phyloP scores from a whole-genome alignment of 2,329 filamentous ascomycete genomes.

The Stachybotrys chartarum region DNA sequence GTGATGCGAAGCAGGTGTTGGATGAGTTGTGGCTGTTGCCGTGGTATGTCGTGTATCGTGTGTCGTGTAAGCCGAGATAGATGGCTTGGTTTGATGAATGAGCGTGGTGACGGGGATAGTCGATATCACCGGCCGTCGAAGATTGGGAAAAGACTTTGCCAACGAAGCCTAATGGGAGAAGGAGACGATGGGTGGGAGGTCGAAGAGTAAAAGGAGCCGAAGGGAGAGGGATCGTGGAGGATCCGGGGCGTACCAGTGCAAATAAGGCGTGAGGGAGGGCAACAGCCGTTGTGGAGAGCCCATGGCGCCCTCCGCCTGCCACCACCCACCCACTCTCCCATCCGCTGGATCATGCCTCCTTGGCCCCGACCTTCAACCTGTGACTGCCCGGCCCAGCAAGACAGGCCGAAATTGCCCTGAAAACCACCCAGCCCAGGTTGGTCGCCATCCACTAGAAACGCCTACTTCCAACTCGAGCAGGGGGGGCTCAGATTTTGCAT shows the following conservation, averaged over 20 bases:
- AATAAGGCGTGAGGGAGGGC: not conserved
- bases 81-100: not conserved
- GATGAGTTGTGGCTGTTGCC: not conserved
- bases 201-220: conserved; percentile 7
- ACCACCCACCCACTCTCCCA: not conserved
- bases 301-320: not conserved
- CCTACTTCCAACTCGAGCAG: too few species aligned
- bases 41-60: conserved; percentile 1
- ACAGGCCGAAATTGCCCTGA: conserved; percentile 1
- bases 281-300: not conserved
- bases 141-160: conserved; percentile 40
- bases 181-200: conserved; percentile 4
- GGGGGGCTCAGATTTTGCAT: too few species aligned
- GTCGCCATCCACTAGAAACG: too few species aligned
- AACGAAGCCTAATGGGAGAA: conserved; percentile 39
- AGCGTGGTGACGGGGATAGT: conserved; percentile 13
- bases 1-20: not conserved
- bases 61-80: too few species aligned
- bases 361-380: too few species aligned
- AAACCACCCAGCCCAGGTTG: not conserved
- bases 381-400: not conserved
- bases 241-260: conserved; percentile 4
- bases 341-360: too few species aligned
- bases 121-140: conserved; percentile 16
- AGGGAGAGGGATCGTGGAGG: conserved; percentile 1